Evolutionary conservation across 2,329 filamentous ascomycete species (phyloP), one percentile per base, ranked within the genome.

Genomic region (Fusarium floridanum): DNA sequence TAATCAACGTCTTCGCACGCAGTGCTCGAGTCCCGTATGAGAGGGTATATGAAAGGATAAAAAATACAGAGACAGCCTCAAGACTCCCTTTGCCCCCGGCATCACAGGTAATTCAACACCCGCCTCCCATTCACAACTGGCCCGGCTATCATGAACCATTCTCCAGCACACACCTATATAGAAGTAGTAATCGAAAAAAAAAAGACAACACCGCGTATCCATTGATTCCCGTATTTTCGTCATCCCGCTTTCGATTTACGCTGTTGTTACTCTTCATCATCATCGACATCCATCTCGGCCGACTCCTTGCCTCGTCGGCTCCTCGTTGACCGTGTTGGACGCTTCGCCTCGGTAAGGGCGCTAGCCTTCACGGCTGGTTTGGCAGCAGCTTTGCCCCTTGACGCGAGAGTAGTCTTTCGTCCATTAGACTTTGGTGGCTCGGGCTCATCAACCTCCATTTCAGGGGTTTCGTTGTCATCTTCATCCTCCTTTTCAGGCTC

Each of bases 221-320:
- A 50, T 53, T 56, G 59, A 37, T 61, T 67, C 43, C 65, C 67
- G 43, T 70, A 55, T 70, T 73, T 70, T 74, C 65, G 60, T 61
- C 55, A 39, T 37, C 16, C 14, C 17, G 41, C 29, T 61, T 12
- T 50, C 27, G n/a, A 59, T 60, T 36, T 5, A 32, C 29, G 55
- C 17, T 36, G 60, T 43, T 57, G 60, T 39, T 55, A 60, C 45
- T 80, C 76, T 50, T 80, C 80, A 36, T 80, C 78, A 64, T 84
- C 82, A 39, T 48, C 43, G 22, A 82, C 68, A 10, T 84, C 82
- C 82, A 84, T 83, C 20, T 81, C 80, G 14, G 77, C 77, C 20
- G 74, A 66, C 22, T 78, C 77, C 71, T 77, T 81, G 36, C 77
- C 74, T 34, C 77, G 75, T n/a, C 81, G 78, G 11, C 75, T 62